Conservation (phyloP, 257 asterid species). For the Penstemon barbatus region DNA sequence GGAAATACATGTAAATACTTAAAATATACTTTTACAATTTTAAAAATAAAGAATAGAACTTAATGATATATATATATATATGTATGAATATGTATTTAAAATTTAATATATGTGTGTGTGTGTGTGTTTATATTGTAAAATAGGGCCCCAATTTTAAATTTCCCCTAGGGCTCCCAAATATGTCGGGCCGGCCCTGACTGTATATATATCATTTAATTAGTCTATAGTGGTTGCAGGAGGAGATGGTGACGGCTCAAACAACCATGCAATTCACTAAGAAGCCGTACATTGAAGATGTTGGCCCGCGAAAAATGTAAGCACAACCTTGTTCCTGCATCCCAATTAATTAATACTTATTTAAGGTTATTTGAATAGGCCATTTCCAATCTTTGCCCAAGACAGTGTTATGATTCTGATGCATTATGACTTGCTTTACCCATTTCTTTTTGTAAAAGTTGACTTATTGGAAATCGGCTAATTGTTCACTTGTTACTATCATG, state of each 20-base stretch:
- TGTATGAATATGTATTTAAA: no score
- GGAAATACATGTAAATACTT: no score
- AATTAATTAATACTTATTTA: background rate
- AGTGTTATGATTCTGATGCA: background rate
- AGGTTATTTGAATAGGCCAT: background rate
- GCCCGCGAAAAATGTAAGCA: conserved; percentile 78
- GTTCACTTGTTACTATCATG: background rate
- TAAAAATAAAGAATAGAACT: no score
- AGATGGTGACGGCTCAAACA: conserved; percentile 46
- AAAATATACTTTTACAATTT: no score
- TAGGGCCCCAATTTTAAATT: no score
- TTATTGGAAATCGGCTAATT: background rate
- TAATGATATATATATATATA: no score
- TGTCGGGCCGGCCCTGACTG: no score
- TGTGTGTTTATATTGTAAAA: no score
- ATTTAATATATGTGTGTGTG: no score
- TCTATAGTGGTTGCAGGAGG: conserved; percentile 23
- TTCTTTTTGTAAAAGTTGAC: background rate
- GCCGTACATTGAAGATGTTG: conserved; percentile 80
- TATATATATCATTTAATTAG: background rate
- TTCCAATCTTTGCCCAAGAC: background rate
- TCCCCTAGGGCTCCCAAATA: no score
- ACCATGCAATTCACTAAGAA: conserved; percentile 61
- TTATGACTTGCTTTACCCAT: background rate
- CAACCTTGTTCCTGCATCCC: background rate